A percentile compares a stretch with the other conserved stretches of the same genome.
These are phyloP conservation scores for Prosopis cineraria DNA, from an alignment of 306 rosid species.

Conservation along the genomic window DNA sequence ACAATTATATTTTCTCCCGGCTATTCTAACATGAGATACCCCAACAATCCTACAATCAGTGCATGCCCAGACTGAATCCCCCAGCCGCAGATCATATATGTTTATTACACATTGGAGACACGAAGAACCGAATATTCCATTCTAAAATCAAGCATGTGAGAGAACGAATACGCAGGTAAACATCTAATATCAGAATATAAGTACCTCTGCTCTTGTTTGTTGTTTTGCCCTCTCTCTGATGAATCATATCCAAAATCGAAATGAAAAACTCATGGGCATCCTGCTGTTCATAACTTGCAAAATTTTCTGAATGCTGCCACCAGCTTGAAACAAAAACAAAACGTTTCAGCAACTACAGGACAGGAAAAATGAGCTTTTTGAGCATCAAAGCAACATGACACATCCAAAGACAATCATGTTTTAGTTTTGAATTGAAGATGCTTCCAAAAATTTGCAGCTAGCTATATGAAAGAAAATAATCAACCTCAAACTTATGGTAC, in stretches of 20 bases:
- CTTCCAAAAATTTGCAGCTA: constrained; percentile 33
- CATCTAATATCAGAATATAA: constrained; percentile 8
- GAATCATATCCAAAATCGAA: constrained; percentile 87
- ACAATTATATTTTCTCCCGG: not conserved
- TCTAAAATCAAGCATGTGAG: not conserved
- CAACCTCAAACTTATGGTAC: constrained; percentile 16
- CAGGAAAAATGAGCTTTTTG: constrained; percentile 40
- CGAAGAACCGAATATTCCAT: constrained; percentile 1
- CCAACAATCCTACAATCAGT: not conserved
- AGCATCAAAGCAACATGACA: constrained; percentile 18
- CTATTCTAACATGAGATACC: not conserved
- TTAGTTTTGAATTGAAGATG: constrained; percentile 28
- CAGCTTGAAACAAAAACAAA: constrained; percentile 82
- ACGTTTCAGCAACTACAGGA: constrained; percentile 51
- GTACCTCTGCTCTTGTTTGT: constrained; percentile 69
- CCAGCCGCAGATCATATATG: constrained; percentile 3
- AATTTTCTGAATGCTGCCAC: constrained; percentile 96
- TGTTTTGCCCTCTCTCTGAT: constrained; percentile 72
- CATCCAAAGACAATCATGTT: constrained; percentile 25
- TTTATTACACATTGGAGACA: constrained; percentile 12
- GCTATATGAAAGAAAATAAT: constrained; percentile 27
- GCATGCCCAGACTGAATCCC: constrained; percentile 17
- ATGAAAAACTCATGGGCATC: constrained; percentile 99
- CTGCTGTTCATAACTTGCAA: constrained; percentile 94
- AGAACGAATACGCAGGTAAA: constrained; percentile 28